These are phyloP conservation scores for Gaeumannomyces sp. DNA, from an alignment of 2,329 filamentous ascomycete genomes.

Conservation along the genomic window DNA sequence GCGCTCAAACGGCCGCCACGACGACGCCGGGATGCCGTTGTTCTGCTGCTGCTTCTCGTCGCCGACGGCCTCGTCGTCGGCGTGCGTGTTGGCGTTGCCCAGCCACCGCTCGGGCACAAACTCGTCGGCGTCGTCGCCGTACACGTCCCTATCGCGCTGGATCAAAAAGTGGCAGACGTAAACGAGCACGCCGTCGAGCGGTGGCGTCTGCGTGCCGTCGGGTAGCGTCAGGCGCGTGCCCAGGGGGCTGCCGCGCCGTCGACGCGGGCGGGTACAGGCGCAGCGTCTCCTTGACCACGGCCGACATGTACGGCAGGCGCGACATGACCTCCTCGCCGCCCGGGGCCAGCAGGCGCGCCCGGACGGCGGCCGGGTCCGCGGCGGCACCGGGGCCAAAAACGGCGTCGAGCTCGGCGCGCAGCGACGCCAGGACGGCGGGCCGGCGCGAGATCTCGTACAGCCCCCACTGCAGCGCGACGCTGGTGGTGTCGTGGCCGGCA, in stretches of 20 bases:
- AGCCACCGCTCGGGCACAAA: slow-evolving; percentile 37
- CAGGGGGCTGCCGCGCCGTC: slow-evolving; percentile 22
- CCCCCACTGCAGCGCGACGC: slow-evolving; percentile 29
- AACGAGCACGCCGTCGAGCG: slow-evolving; percentile 28
- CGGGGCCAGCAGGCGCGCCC: slow-evolving; percentile 20
- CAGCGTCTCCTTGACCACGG: slow-evolving; percentile 32
- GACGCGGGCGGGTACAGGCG: slow-evolving; percentile 29
- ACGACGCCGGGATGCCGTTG: slow-evolving; percentile 25
- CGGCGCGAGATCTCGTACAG: slow-evolving; percentile 30
- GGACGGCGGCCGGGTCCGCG: slow-evolving; percentile 18
- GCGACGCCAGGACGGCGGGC: slow-evolving; percentile 21
- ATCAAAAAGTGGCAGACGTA: slow-evolving; percentile 28
- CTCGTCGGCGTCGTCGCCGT: slow-evolving; percentile 27
- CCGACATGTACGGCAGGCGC: slow-evolving; percentile 28
- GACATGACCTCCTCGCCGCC: slow-evolving; percentile 24
- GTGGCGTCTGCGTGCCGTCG: slow-evolving; percentile 20
- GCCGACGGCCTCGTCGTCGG: slow-evolving; percentile 7
- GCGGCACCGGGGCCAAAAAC: slow-evolving; percentile 27
- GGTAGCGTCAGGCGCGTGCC: slow-evolving; percentile 24
- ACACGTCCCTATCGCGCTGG: slow-evolving; percentile 29
- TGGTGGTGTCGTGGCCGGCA: slow-evolving; percentile 36
- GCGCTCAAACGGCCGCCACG: slow-evolving; percentile 48
- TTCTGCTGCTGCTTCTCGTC: slow-evolving; percentile 9
- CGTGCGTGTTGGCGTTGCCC: slow-evolving; percentile 22
- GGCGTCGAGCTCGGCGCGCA: slow-evolving; percentile 29